Conservation (phyloP, 306 rosid species). For the Cercis canadensis region DNA sequence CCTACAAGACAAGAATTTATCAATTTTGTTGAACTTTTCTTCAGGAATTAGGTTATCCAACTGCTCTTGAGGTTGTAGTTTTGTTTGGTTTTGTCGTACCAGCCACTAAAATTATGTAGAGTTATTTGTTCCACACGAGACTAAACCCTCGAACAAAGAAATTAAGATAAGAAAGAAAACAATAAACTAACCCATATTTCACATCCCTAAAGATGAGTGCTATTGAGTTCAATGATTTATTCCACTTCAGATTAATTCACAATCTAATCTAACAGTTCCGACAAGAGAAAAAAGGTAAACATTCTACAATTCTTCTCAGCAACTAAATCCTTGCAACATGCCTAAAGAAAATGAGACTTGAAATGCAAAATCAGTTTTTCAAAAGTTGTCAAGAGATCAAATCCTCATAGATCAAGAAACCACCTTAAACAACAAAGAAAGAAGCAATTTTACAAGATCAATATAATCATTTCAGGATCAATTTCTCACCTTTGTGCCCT, state of each 20-base stretch:
- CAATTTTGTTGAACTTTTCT: conserved; percentile 30
- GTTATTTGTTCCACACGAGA: background rate
- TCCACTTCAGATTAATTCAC: conserved; percentile 44
- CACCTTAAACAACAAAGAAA: background rate
- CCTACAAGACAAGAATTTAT: too few species aligned
- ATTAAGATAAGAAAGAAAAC: background rate
- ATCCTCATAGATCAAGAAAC: background rate
- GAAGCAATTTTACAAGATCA: conserved; percentile 32
- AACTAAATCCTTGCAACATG: conserved; percentile 38
- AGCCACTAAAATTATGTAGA: conserved; percentile 14
- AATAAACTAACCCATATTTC: background rate
- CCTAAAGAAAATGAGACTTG: conserved; percentile 36
- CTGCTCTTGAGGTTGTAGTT: conserved; percentile 20
- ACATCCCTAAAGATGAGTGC: conserved; percentile 12
- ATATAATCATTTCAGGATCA: conserved; percentile 34
- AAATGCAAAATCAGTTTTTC: conserved; percentile 35
- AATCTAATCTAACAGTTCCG: conserved; percentile 41
- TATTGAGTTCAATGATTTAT: conserved; percentile 30
- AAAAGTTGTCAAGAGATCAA: background rate
- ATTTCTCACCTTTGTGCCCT: conserved; percentile 58
- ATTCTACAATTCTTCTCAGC: conserved; percentile 49
- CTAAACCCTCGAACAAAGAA: conserved; percentile 34
- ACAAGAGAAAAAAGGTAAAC: conserved; percentile 27
- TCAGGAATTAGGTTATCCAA: conserved; percentile 33
- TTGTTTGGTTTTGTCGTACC: conserved; percentile 16